Evolutionary conservation across 176 grass and related monocot genomes (phyloP).

Genomic region (Paspalum vaginatum): DNA sequence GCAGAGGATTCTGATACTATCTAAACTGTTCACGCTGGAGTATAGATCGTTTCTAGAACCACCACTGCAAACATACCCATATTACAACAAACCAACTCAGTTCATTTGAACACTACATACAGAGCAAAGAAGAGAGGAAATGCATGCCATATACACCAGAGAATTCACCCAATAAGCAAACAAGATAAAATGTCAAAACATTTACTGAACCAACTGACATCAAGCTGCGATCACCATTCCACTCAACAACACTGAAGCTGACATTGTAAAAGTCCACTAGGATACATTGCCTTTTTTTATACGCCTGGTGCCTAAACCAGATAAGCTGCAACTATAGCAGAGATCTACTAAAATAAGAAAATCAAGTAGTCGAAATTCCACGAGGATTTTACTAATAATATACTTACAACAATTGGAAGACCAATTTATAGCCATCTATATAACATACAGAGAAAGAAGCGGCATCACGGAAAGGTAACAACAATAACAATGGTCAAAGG

Average conservation of each 20-base stretch:
- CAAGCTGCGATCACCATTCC: conserved; percentile 41
- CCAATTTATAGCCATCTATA: background rate
- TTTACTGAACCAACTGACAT: conserved; percentile 65
- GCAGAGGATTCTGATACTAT: too few species aligned
- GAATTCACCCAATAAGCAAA: background rate
- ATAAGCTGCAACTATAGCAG: background rate
- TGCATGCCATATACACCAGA: background rate
- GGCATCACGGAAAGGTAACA: background rate
- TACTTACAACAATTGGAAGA: too few species aligned
- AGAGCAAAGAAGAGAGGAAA: background rate
- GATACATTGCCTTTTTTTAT: conserved; percentile 38
- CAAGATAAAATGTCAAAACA: conserved; percentile 36
- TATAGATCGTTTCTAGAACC: too few species aligned
- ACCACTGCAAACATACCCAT: too few species aligned
- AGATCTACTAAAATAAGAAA: background rate
- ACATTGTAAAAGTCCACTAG: conserved; percentile 63
- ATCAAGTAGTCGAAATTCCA: background rate
- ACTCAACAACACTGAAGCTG: conserved; percentile 62
- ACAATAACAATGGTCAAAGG: background rate
- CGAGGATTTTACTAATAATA: background rate
- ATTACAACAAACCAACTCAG: background rate
- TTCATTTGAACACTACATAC: background rate
- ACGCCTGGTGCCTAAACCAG: background rate
- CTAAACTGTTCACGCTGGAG: too few species aligned
- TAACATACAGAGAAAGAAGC: background rate